Base-by-base conservation (phyloP, 257 asterid genomes). In the Plantago major region DNA sequence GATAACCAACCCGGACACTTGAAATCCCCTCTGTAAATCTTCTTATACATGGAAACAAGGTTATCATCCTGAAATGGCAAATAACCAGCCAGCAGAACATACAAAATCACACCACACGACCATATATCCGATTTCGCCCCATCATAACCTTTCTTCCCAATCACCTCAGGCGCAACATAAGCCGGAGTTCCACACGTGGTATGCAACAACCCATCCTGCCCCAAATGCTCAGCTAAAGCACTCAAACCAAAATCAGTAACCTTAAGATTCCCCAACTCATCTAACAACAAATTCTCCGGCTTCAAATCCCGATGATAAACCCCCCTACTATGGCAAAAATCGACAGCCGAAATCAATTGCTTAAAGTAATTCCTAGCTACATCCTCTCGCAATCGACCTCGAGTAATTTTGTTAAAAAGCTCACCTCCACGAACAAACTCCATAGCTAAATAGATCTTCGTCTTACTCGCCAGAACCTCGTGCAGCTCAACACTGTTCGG, bases 1-100 rank as follows among this genome's bases (percentile, higher is more conserved):
- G 89, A 79, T 26, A 82, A 74, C 89, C 89, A 79, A 1, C 82
- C 80, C 7, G 89, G 82, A 44, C 86, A 82, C 54, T 77, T 77
- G 74, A 82, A 79, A 64, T 82, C 89, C 2, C 86, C 89, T 9
- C 82, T 28, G 55, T 68, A 77, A 38, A 82, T 80, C 61, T 75
- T 80, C 28, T 69, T 55, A 26, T 82, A 82, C 86, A 82, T 75
- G 0, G 76, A 45, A 10, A 82, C 61, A 6, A 82, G 30, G 16
- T 79, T 82, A 9, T 75, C 84, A 0, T 77, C 86, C 17, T 75
- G 84, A 42, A 82, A 82, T 3, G 89, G 89, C 16, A 80, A 65
- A 55, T 60, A 79, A 9, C 89, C 86, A 1, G 86, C 86, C 22
- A 82, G 19, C 0, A 80, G 74, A 0, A 80, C 86, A 49, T 65